Evolutionary conservation across 2,329 filamentous ascomycete genomes (phyloP).

Genomic region (Fusarium stilboides): DNA sequence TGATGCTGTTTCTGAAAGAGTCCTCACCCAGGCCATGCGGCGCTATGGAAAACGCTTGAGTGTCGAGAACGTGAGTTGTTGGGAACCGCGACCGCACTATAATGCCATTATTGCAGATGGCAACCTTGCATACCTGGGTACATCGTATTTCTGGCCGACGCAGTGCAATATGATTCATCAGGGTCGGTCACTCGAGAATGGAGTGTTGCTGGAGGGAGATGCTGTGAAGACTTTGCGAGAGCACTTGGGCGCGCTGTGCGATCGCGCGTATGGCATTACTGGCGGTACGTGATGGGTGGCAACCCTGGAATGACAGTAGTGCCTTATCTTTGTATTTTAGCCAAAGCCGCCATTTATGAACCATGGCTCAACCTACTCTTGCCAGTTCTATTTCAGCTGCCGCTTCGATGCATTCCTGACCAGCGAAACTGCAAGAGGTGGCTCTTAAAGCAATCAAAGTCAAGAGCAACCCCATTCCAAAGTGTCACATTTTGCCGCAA

Average conservation of each 20-base stretch:
- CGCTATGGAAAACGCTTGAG: slow-evolving; percentile 1
- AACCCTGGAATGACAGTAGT: too few species aligned
- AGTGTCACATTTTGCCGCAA: too few species aligned
- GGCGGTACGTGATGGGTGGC: too few species aligned
- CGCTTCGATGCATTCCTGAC: too few species aligned
- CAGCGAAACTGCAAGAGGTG: too few species aligned
- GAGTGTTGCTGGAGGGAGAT: slow-evolving; percentile 8
- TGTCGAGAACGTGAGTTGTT: slow-evolving; percentile 12
- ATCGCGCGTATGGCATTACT: not conserved
- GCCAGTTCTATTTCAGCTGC: too few species aligned
- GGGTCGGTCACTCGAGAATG: slow-evolving; percentile 22
- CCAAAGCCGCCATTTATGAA: too few species aligned
- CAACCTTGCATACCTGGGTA: not conserved
- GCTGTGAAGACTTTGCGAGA: not conserved
- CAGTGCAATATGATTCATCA: slow-evolving; percentile 23
- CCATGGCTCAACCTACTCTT: too few species aligned
- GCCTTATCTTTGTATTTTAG: too few species aligned
- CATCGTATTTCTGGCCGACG: slow-evolving; percentile 13
- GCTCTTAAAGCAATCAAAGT: too few species aligned
- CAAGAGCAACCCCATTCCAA: too few species aligned
- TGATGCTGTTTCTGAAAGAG: not conserved
- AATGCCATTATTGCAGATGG: slow-evolving; percentile 13
- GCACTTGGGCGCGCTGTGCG: not conserved
- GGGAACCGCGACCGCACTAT: slow-evolving; percentile 13
- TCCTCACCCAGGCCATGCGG: not conserved